Evolutionary conservation across 495 filamentous ascomycete species (phyloP).

Genomic region (Podospora australis): DNA sequence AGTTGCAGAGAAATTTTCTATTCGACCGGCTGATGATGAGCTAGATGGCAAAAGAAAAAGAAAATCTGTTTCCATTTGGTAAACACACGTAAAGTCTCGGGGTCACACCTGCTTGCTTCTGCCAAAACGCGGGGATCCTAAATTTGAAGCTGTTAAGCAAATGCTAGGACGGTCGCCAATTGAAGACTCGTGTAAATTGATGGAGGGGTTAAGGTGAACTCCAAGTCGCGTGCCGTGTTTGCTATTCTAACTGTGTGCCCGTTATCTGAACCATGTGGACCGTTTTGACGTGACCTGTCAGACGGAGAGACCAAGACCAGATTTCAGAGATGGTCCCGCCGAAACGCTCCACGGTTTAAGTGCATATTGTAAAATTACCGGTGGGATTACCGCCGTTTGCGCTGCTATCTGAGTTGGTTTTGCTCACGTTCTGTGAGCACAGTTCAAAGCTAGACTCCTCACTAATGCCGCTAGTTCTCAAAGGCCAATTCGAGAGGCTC

Average conservation of each 20-base stretch:
- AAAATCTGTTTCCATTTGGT: not conserved
- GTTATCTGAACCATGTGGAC: no score
- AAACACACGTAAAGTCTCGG: not conserved
- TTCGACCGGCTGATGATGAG: no score
- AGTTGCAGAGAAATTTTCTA: no score
- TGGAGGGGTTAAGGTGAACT: not conserved
- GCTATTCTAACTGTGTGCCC: not conserved
- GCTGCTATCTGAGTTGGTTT: not conserved
- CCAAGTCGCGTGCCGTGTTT: conserved; percentile 1
- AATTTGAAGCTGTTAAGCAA: conserved; percentile 4
- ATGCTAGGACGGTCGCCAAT: not conserved
- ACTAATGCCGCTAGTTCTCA: no score
- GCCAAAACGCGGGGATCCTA: no score
- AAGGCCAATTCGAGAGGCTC: no score
- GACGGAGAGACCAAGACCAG: no score
- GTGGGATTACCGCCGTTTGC: not conserved
- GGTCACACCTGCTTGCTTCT: not conserved
- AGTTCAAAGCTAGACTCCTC: no score
- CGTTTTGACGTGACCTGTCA: no score
- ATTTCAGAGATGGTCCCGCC: no score
- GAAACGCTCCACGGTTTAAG: not conserved
- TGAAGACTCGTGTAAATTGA: conserved; percentile 6
- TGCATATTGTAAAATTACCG: not conserved
- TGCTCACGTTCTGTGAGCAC: no score
- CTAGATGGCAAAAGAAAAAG: not conserved